A percentile compares a stretch with the other conserved stretches of the same genome.
Evolutionary conservation across 2,329 filamentous ascomycete species (phyloP).

Genomic region (Calonectria naviculata): DNA sequence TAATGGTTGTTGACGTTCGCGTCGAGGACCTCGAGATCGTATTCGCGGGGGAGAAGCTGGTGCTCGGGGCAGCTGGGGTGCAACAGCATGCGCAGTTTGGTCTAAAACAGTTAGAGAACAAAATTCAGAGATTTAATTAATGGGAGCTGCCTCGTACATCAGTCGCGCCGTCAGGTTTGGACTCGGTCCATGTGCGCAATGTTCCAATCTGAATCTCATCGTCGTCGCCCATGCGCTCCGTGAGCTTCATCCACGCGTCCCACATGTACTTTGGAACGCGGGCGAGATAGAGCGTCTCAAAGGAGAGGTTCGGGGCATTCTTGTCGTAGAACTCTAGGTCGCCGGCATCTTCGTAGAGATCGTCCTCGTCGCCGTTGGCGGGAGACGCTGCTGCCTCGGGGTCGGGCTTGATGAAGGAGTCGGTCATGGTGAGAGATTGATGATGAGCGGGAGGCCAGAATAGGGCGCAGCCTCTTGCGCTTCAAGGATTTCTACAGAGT

Average conservation of each 20-base stretch:
- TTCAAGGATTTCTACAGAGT: too few relatives aligned
- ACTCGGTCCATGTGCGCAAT: constrained; percentile 69
- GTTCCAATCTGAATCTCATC: constrained; percentile 86
- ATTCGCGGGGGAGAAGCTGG: constrained; percentile 85
- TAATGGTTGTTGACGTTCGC: constrained; percentile 83
- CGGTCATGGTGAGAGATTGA: constrained; percentile 43
- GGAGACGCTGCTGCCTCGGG: constrained; percentile 56
- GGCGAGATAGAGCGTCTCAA: constrained; percentile 73
- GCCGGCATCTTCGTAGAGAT: constrained; percentile 72
- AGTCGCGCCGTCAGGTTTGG: constrained; percentile 63
- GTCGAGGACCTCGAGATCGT: constrained; percentile 78
- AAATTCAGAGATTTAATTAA: not conserved
- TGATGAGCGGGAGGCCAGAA: constrained; percentile 15
- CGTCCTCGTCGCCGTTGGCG: constrained; percentile 68
- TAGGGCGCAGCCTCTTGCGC: not conserved
- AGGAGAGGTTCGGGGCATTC: constrained; percentile 49
- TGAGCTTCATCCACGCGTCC: constrained; percentile 74
- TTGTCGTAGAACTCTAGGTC: constrained; percentile 68
- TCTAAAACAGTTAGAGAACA: constrained; percentile 33
- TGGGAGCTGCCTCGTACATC: constrained; percentile 44
- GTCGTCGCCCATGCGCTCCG: constrained; percentile 76
- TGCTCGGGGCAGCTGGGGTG: constrained; percentile 73
- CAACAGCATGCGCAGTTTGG: constrained; percentile 72
- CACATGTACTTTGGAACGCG: constrained; percentile 84
- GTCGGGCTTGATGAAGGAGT: constrained; percentile 61